Base-by-base conservation (phyloP, 257 asterid species). In the Verbena officinalis region DNA sequence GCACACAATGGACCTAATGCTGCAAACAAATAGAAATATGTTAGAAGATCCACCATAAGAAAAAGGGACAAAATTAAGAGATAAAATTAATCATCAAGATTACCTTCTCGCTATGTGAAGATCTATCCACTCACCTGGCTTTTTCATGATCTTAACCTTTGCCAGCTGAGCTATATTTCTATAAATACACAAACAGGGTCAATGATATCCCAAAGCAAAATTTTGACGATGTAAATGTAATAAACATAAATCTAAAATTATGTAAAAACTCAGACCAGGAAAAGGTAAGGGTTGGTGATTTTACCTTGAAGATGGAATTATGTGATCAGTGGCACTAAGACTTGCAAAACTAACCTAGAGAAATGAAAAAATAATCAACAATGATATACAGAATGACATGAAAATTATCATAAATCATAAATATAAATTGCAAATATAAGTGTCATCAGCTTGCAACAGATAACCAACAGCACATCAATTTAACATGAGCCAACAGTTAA, bases 1-100 rank as follows among this genome's bases (percentile, higher is more conserved):
- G 86, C 96, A 93, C 34, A 93, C 77, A 22, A 93, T 83, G 71
- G 99, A 93, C 78, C 99, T 86, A 75, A 90, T 86, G 78, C 97
- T 93, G 95, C 66, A 74, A 19, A 13, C 12, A 65, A 55, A 70
- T 23, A 50, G 45, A 64, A 60, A 14, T 36, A 23, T 22, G 56
- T 52, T 54, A 69, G 62, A 69, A 55, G 21, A 52, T 52, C 51
- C 51, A 36, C 36, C 58, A 31, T 33, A 53, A 55, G 10, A 27
- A 27, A 27, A 27, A 27, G 33, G 51, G 20, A 51, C 15, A 43
- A 62, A 15, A 50, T 17, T 45, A 42, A 61, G 54, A 24, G 21
- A 64, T 22, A 45, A 17, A 33, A 15, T 5, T 36, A 36, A 70
- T 3, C 9, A 27, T 48, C 31, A 75, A 31, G 49, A 44, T 49